These are phyloP conservation scores for Cetradonia linearis DNA, from an alignment of 495 filamentous ascomycete genomes.

Conservation along the genomic window DNA sequence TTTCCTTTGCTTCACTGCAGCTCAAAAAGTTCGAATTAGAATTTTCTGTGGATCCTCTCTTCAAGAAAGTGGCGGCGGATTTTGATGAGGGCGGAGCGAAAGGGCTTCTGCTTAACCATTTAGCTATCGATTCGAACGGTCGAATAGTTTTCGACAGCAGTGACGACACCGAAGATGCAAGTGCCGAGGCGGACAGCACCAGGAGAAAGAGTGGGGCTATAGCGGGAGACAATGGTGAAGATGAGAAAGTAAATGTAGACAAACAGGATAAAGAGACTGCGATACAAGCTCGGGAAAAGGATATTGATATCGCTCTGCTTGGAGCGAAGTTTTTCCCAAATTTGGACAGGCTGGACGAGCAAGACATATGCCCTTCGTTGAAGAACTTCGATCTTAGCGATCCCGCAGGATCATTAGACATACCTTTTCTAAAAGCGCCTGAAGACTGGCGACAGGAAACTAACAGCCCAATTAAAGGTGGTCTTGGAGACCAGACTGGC, in stretches of 20 bases:
- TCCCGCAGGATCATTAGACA: conserved; percentile 69
- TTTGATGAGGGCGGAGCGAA: conserved; percentile 98
- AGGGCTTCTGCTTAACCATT: conserved; percentile 85
- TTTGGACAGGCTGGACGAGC: conserved; percentile 59
- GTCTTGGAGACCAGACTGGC: conserved; percentile 57
- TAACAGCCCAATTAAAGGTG: conserved; percentile 39
- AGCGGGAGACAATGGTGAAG: conserved; percentile 28
- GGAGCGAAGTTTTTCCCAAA: conserved; percentile 80
- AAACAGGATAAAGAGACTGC: conserved; percentile 32
- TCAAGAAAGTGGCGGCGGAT: conserved; percentile 96
- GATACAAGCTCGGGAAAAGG: conserved; percentile 47
- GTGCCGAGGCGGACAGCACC: conserved; percentile 38
- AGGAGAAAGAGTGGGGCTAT: conserved; percentile 37
- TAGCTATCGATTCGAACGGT: conserved; percentile 82
- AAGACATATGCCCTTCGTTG: conserved; percentile 90
- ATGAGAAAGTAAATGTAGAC: conserved; percentile 31
- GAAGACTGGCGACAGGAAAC: conserved; percentile 72
- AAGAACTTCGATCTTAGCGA: conserved; percentile 88
- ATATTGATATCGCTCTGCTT: conserved; percentile 68
- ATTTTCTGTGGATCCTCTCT: conserved; percentile 91
- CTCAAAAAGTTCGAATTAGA: conserved; percentile 97
- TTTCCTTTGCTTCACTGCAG: conserved; percentile 77
- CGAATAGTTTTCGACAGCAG: conserved; percentile 97
- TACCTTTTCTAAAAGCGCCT: conserved; percentile 81
- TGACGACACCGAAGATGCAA: conserved; percentile 68